These are phyloP conservation scores for Simmondsia chinensis DNA, from an alignment of 148 eudicot species.

Conservation along the genomic window DNA sequence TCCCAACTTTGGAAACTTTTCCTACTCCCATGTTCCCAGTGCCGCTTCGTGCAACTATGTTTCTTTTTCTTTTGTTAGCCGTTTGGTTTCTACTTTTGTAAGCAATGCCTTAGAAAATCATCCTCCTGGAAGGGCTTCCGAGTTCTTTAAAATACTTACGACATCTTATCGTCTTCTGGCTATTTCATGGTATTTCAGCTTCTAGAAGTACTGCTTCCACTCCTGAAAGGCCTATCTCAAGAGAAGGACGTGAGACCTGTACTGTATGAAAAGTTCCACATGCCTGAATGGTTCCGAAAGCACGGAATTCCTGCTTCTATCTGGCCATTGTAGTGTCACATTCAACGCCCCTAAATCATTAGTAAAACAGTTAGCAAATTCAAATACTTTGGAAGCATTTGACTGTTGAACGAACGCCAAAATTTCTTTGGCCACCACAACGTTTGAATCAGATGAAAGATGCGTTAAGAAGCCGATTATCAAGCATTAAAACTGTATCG, in stretches of 20 bases:
- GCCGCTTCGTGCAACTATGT: too few species aligned
- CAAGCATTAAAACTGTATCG: too few species aligned
- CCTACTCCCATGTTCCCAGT: too few species aligned
- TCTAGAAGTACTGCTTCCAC: slow-evolving; percentile 78
- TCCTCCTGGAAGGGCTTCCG: too few species aligned
- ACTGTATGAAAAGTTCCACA: slow-evolving; percentile 74
- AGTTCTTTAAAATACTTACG: too few species aligned
- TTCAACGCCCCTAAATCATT: slow-evolving; percentile 6
- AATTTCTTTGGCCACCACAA: too few species aligned
- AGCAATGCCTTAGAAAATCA: too few species aligned
- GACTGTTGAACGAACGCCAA: slow-evolving; percentile 13
- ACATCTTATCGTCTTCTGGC: too few species aligned
- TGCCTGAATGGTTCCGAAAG: slow-evolving; percentile 97
- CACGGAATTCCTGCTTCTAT: slow-evolving; percentile 74
- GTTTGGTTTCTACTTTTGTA: too few species aligned
- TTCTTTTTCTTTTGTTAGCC: slow-evolving; percentile 3
- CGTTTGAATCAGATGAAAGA: too few species aligned
- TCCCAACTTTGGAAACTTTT: too few species aligned
- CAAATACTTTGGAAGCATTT: slow-evolving; percentile 19
- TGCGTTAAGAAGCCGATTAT: too few species aligned
- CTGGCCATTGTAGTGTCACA: slow-evolving; percentile 29
- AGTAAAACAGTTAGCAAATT: slow-evolving; percentile 14
- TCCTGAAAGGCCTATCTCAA: slow-evolving; percentile 65
- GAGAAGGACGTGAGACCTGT: slow-evolving; percentile 72
- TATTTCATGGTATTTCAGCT: slow-evolving; percentile 75